A percentile compares a stretch with the other conserved stretches of the same genome.
Conservation (phyloP, 2,329 filamentous ascomycete genomes). For the Exophiala aquamarina region DNA sequence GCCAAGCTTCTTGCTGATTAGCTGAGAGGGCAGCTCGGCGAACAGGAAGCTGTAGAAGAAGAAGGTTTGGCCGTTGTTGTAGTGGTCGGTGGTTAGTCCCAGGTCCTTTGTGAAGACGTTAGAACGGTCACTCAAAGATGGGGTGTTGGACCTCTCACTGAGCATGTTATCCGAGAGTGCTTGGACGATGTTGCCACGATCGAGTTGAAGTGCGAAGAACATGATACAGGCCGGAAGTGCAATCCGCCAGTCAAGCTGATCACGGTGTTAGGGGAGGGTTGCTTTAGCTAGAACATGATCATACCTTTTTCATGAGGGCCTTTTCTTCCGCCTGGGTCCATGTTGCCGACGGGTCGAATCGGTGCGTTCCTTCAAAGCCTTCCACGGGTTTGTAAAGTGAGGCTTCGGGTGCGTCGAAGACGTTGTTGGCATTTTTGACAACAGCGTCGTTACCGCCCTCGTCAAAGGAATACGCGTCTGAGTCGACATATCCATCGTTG, state of each 20-base stretch:
- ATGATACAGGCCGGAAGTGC: conserved; percentile 45
- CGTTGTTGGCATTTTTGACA: conserved; percentile 21
- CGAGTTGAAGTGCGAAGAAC: conserved; percentile 59
- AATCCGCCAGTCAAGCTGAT: conserved; percentile 29
- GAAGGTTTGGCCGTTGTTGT: conserved; percentile 57
- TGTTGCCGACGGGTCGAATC: conserved; percentile 38
- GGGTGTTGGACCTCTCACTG: conserved; percentile 4
- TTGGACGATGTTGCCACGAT: conserved; percentile 50
- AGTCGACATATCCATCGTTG: conserved; percentile 11
- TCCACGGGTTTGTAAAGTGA: conserved; percentile 22
- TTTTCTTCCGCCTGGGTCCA: conserved; percentile 29
- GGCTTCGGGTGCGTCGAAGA: conserved; percentile 22
- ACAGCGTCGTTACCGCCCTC: conserved; percentile 3
- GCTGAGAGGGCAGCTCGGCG: conserved; percentile 58
- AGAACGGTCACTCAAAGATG: conserved; percentile 31
- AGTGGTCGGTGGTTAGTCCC: conserved; percentile 43
- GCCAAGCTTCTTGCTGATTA: conserved; percentile 56
- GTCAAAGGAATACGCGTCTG: conserved; percentile 17
- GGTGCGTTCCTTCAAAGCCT: conserved; percentile 44
- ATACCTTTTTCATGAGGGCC: conserved; percentile 24
- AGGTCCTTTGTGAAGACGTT: conserved; percentile 39
- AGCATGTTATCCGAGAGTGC: conserved; percentile 61
- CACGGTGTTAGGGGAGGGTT: conserved; percentile 11
- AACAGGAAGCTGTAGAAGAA: conserved; percentile 55
- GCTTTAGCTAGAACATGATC: conserved; percentile 28